phyloP scores from a whole-genome alignment of 495 filamentous ascomycete species.

The Penicillium egyptiacum region DNA sequence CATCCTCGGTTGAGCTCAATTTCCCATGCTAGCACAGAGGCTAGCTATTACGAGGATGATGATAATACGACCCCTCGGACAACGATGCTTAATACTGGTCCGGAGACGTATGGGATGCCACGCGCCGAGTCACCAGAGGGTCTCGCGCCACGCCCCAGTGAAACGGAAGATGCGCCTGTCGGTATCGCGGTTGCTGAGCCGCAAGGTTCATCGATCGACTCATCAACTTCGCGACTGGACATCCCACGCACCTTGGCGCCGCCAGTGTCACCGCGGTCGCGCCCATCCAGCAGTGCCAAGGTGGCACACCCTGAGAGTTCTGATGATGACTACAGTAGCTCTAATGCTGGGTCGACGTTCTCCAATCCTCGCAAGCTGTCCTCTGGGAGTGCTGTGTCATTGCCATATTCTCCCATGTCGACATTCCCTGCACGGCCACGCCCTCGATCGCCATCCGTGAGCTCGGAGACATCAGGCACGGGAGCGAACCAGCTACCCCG shows the following conservation, averaged over 20 bases:
- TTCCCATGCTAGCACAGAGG: slow-evolving; percentile 50
- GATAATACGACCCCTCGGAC: slow-evolving; percentile 33
- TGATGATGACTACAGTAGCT: slow-evolving; percentile 61
- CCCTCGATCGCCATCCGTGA: slow-evolving; percentile 75
- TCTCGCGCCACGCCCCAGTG: slow-evolving; percentile 21
- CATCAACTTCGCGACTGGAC: slow-evolving; percentile 42
- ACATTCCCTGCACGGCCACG: slow-evolving; percentile 50
- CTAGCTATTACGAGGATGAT: slow-evolving; percentile 32
- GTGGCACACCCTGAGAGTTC: slow-evolving; percentile 60
- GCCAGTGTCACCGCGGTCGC: slow-evolving; percentile 56
- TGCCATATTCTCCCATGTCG: slow-evolving; percentile 64
- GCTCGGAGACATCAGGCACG: slow-evolving; percentile 69
- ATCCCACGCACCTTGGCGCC: slow-evolving; percentile 52
- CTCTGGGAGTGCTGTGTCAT: slow-evolving; percentile 60
- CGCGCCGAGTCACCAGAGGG: slow-evolving; percentile 53
- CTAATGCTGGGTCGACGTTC: slow-evolving; percentile 52
- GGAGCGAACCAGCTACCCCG: slow-evolving; percentile 61
- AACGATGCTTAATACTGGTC: slow-evolving; percentile 20
- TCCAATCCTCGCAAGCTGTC: slow-evolving; percentile 61
- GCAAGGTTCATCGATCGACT: slow-evolving; percentile 47
- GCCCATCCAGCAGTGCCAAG: slow-evolving; percentile 56
- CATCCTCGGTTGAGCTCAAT: slow-evolving; percentile 71
- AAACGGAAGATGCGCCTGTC: slow-evolving; percentile 21
- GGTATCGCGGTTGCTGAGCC: slow-evolving; percentile 26
- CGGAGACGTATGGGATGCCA: slow-evolving; percentile 44